These are phyloP conservation scores for Emergomyces orientalis DNA, from an alignment of 2,329 filamentous ascomycete species.

Conservation along the genomic window DNA sequence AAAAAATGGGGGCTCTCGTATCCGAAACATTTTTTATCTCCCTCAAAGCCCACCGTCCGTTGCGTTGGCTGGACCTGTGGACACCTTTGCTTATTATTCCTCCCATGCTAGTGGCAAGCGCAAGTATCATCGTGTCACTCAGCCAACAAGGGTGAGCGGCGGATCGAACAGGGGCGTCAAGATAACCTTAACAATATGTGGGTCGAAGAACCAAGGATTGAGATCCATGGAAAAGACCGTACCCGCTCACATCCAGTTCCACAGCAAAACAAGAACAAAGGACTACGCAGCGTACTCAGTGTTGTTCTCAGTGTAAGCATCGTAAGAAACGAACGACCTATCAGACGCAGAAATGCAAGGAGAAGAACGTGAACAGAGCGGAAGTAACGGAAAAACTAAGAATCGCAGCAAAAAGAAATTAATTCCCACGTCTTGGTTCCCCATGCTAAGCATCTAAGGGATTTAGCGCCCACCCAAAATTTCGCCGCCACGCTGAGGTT, in stretches of 20 bases:
- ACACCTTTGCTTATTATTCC: neutral
- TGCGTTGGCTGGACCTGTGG: neutral
- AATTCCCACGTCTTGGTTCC: neutral
- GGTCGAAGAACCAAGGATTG: conserved; percentile 1
- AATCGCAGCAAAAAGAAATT: neutral
- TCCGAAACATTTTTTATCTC: neutral
- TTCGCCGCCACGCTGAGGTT: neutral
- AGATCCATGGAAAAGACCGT: neutral
- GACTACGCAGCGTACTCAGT: neutral
- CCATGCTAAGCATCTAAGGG: neutral
- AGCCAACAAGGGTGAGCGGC: conserved; percentile 2
- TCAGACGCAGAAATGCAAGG: neutral
- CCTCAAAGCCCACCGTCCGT: neutral
- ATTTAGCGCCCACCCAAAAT: neutral
- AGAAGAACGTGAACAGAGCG: neutral
- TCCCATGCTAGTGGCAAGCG: neutral
- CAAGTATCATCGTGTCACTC: neutral
- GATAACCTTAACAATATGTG: conserved; percentile 6
- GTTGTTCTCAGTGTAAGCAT: neutral
- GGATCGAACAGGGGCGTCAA: conserved; percentile 8
- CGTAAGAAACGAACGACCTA: neutral
- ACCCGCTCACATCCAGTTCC: neutral
- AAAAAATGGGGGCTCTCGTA: neutral
- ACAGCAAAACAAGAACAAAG: neutral
- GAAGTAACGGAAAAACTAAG: neutral